Percentiles rank a stretch among this genome's conserved stretches.
phyloP scores from a whole-genome alignment of 2,329 filamentous ascomycete species.

The Penicillium sp. region DNA sequence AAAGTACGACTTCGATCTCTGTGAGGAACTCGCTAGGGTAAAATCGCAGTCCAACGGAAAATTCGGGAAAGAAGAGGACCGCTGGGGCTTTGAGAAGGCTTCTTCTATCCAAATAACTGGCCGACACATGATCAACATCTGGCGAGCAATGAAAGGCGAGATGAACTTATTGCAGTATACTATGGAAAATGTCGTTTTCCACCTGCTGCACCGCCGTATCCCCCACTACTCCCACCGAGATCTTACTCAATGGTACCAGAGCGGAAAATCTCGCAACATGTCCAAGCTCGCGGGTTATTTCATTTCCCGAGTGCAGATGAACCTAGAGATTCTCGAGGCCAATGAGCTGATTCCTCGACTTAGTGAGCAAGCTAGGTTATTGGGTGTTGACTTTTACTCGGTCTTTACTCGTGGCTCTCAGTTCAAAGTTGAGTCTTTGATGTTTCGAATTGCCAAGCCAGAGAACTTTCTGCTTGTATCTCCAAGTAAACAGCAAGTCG shows the following conservation, averaged over 20 bases:
- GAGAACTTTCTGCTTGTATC: slow-evolving; percentile 92
- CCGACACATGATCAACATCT: slow-evolving; percentile 94
- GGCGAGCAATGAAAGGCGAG: slow-evolving; percentile 94
- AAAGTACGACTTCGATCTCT: slow-evolving; percentile 88
- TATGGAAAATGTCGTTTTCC: slow-evolving; percentile 93
- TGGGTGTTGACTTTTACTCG: slow-evolving; percentile 96
- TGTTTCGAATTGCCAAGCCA: slow-evolving; percentile 97
- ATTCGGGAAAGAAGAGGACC: slow-evolving; percentile 83
- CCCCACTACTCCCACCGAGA: slow-evolving; percentile 83
- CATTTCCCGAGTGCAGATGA: slow-evolving; percentile 72
- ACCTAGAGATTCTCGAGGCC: slow-evolving; percentile 87
- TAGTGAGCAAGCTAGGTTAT: slow-evolving; percentile 88
- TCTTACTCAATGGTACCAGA: slow-evolving; percentile 81
- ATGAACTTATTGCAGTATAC: slow-evolving; percentile 91
- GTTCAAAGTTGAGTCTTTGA: slow-evolving; percentile 97
- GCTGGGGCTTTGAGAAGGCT: slow-evolving; percentile 93
- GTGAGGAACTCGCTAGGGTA: slow-evolving; percentile 88
- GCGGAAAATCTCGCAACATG: slow-evolving; percentile 69
- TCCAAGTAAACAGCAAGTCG: slow-evolving; percentile 88
- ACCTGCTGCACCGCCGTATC: slow-evolving; percentile 82
- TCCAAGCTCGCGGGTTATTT: slow-evolving; percentile 80
- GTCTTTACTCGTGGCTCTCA: slow-evolving; percentile 95
- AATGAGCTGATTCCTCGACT: slow-evolving; percentile 89
- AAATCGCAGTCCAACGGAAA: slow-evolving; percentile 80
- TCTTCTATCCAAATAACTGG: slow-evolving; percentile 93